Conservation (phyloP, 2,329 filamentous ascomycete genomes). For the Fusarium buxicola region DNA sequence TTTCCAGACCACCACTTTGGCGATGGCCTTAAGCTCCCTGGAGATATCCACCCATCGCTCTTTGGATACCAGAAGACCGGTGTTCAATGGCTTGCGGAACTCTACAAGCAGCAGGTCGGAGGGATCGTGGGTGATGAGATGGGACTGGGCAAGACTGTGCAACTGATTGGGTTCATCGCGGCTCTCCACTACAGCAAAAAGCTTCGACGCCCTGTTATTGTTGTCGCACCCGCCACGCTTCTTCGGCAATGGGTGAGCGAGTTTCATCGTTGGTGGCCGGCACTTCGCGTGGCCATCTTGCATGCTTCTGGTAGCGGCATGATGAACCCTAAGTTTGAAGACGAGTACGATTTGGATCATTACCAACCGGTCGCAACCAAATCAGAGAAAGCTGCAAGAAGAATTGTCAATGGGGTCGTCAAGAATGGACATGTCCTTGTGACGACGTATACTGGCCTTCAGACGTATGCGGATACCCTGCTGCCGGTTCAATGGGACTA, state of each 20-base stretch:
- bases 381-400: constrained; percentile 72
- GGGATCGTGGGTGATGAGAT: constrained; percentile 98
- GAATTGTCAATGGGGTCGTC: constrained; percentile 84
- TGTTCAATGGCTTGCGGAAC: constrained; percentile 94
- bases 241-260: constrained; percentile 99
- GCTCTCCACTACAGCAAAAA: constrained; percentile 92
- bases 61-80: constrained; percentile 98
- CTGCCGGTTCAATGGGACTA: constrained; percentile 91
- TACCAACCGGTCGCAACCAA: constrained; percentile 50
- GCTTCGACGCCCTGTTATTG: constrained; percentile 84
- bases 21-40: constrained; percentile 83
- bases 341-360: constrained; percentile 62
- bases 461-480: constrained; percentile 87
- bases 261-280: constrained; percentile 99
- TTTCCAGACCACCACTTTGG: constrained; percentile 80
- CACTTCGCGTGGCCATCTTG: constrained; percentile 92
- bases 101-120: constrained; percentile 89
- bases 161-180: constrained; percentile 81
- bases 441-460: constrained; percentile 95
- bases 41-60: constrained; percentile 90
- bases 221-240: constrained; percentile 94
- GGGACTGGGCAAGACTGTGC: constrained; percentile 94
- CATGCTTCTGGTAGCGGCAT: constrained; percentile 97
- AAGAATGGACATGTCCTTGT: constrained; percentile 91
- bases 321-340: constrained; percentile 79